phyloP scores from a whole-genome alignment of 768 basidiomycete genomes.

The Psilocybe azurescens region DNA sequence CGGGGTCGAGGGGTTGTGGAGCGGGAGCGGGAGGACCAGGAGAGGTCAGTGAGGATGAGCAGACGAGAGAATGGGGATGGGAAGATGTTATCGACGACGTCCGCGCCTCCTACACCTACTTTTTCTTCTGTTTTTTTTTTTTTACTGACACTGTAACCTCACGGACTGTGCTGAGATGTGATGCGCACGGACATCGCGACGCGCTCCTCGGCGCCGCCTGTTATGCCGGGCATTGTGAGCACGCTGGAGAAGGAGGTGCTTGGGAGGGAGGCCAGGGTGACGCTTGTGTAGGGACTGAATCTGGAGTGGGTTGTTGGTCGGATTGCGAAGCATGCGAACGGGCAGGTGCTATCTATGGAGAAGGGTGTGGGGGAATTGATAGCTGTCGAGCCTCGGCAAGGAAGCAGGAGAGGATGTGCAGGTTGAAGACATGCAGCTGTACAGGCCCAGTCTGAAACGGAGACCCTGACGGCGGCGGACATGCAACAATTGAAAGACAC shows the following conservation, averaged over 20 bases:
- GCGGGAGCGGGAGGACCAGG: too few relatives aligned
- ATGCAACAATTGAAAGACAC: too few relatives aligned
- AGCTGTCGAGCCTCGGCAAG: background rate
- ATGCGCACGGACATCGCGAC: background rate
- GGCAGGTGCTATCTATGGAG: background rate
- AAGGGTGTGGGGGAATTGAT: too few relatives aligned
- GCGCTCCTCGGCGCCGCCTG: constrained; percentile 41
- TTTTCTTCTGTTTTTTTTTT: too few relatives aligned
- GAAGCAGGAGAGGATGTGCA: background rate
- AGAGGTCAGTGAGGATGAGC: too few relatives aligned
- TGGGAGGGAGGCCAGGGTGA: constrained; percentile 62
- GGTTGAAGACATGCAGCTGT: background rate
- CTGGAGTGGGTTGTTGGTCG: constrained; percentile 63
- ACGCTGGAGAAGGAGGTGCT: constrained; percentile 40
- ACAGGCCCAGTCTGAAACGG: background rate
- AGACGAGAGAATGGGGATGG: too few relatives aligned
- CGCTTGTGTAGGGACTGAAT: constrained; percentile 77
- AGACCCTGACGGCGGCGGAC: too few relatives aligned
- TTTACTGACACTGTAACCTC: too few relatives aligned
- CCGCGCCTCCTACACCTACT: too few relatives aligned
- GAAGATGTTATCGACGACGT: too few relatives aligned
- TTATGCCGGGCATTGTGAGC: constrained; percentile 69
- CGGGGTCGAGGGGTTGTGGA: too few relatives aligned
- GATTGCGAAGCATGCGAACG: background rate
- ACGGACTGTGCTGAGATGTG: too few relatives aligned